A percentile compares a stretch with the other conserved stretches of the same genome.
Conservation (phyloP, 257 asterid species). For the Solanum bulbocastanum region DNA sequence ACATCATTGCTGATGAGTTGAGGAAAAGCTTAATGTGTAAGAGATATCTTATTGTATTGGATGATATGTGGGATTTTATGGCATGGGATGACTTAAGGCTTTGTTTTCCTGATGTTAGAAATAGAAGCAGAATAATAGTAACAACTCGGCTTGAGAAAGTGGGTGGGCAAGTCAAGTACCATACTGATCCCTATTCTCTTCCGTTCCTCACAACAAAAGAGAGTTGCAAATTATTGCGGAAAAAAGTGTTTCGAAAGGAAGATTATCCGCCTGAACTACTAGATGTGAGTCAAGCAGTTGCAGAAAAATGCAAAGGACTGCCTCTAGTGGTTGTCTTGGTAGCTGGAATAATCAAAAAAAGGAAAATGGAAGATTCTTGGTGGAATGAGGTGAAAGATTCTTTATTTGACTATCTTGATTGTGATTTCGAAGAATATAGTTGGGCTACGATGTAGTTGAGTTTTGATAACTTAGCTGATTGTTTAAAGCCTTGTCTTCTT, state of each 20-base stretch:
- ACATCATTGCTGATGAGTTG: background rate
- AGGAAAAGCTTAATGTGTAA: background rate
- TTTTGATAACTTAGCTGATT: background rate
- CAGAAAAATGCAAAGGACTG: background rate
- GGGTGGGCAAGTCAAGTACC: background rate
- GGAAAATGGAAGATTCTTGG: background rate
- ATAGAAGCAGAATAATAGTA: background rate
- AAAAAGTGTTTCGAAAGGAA: background rate
- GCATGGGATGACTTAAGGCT: background rate
- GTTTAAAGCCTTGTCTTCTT: background rate
- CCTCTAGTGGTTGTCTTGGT: background rate
- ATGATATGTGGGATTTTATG: background rate
- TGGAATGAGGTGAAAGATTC: background rate
- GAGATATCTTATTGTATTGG: conserved; percentile 4
- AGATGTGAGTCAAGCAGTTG: background rate
- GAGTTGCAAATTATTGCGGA: background rate
- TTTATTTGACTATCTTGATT: background rate
- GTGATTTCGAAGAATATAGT: background rate
- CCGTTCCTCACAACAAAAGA: background rate
- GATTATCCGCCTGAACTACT: background rate
- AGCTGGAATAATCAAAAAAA: background rate
- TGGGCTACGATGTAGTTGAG: background rate
- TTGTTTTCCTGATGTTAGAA: background rate
- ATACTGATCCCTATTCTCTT: background rate
- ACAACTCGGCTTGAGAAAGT: background rate